Base-by-base conservation (phyloP, 2,329 filamentous ascomycete genomes). In the Lizonia empirigonia region DNA sequence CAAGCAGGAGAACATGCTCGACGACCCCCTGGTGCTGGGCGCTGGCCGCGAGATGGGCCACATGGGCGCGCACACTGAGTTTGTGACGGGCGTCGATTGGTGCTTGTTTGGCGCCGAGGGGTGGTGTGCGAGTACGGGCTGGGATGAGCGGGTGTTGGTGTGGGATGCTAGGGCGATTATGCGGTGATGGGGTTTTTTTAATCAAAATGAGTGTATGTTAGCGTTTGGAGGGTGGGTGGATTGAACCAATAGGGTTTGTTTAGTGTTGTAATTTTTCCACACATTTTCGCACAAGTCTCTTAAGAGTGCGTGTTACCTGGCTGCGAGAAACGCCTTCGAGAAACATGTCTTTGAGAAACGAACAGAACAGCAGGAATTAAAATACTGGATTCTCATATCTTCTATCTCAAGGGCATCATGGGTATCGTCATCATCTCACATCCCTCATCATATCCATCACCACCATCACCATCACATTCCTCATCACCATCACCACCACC, bases 11-110 rank as follows among this genome's bases (percentile, higher is more conserved):
- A 73, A 69, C 22, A 65, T 62, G 62, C 48, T 69, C 1, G 65
- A 68, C 5, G 67, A 75, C 40, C 67, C 72, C 4, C 71, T 75
- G 62, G 73, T 70, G 41, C 64, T 71, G 56, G 63, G 78, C 7
- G 76, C 85, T 32, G 90, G 89, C 1, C 78, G 81, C 19, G 87
- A 96, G 73, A 77, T 96, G 63, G 92, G 91, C 3, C 76, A 91
- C 30, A 97, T 99, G 92, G 91, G 90, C 50, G 78, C 85, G 15
- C 94, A 99, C 73, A 97, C 93, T 0, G 94, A 99, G 76, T 99
- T 99, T 66, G 91, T 89, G 8, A 96, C 91, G 3, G 94, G 94
- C 7, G 89, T 97, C 0, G 94, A 99, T 72, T 99, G 95, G 94
- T 99, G 94, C 75, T 75, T 99, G 35, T 99, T 99, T 73, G 94